Conservation (phyloP, 2,329 filamentous ascomycete genomes). For the Chaetomium strumarium region DNA sequence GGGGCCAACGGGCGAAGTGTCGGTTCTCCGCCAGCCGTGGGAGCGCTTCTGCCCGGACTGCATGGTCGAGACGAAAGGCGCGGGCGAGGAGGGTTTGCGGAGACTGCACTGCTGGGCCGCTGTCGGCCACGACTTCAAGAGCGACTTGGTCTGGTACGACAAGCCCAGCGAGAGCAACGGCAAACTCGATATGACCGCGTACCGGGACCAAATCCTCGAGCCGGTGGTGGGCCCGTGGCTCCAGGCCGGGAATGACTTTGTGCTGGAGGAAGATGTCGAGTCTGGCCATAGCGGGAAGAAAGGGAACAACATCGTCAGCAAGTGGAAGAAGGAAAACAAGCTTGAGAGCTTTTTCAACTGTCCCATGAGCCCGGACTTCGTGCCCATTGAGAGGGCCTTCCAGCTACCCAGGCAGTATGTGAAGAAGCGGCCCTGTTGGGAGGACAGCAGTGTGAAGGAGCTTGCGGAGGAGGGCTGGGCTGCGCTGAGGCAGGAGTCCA, state of each 20-base stretch:
- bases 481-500: background rate
- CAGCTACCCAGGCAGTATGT: background rate
- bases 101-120: background rate
- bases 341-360: slow-evolving; percentile 1
- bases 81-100: background rate
- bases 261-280: background rate
- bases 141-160: background rate
- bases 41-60: slow-evolving; percentile 1
- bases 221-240: background rate
- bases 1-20: background rate
- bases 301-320: background rate
- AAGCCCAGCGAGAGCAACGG: background rate
- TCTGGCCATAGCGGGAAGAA: background rate
- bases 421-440: background rate
- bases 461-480: slow-evolving; percentile 1
- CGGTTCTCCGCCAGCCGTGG: background rate
- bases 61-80: background rate
- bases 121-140: background rate
- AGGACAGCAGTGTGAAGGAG: background rate
- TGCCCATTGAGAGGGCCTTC: background rate
- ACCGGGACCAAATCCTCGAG: background rate
- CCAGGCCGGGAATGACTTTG: background rate
- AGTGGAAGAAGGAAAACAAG: background rate
- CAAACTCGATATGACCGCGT: background rate
- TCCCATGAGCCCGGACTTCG: background rate